Conservation (phyloP, 805 yeast species). For the Phaffomyces thermotolerans region DNA sequence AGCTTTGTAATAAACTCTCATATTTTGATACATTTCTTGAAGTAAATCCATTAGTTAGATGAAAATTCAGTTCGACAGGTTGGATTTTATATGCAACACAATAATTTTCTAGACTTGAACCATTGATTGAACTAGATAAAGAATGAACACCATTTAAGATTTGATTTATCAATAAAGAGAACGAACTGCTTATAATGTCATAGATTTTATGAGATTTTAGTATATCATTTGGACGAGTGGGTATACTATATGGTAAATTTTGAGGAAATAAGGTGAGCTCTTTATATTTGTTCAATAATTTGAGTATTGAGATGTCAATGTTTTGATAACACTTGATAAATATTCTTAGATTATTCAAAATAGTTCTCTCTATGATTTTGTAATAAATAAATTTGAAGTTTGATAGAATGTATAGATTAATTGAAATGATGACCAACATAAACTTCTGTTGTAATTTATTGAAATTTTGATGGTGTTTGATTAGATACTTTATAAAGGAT, state of each 20-base stretch:
- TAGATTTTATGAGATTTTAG: conserved; percentile 5
- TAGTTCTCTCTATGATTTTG: conserved; percentile 9
- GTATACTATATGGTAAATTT: conserved; percentile 6
- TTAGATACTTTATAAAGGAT: neutral
- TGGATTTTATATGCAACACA: conserved; percentile 37
- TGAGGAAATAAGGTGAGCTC: conserved; percentile 23
- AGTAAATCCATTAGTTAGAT: neutral
- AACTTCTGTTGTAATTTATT: neutral
- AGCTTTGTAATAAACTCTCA: conserved; percentile 6
- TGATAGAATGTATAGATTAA: conserved; percentile 5
- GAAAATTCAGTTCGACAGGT: conserved; percentile 24
- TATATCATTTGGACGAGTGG: neutral
- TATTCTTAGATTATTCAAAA: conserved; percentile 12
- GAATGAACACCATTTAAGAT: conserved; percentile 20
- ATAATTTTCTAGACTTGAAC: conserved; percentile 32
- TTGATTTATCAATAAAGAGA: conserved; percentile 28
- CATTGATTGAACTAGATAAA: conserved; percentile 25
- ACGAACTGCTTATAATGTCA: conserved; percentile 24
- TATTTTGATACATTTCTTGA: neutral
- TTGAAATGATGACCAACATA: conserved; percentile 3
- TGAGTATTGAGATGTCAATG: conserved; percentile 23
- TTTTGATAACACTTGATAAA: conserved; percentile 19
- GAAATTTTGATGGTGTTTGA: conserved; percentile 1
- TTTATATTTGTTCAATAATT: conserved; percentile 23
- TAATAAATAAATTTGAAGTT: conserved; percentile 2